A percentile compares a stretch with the other conserved stretches of the same genome.
Conservation (phyloP, 2,329 filamentous ascomycete genomes). For the Ascochyta clinopodiicola region DNA sequence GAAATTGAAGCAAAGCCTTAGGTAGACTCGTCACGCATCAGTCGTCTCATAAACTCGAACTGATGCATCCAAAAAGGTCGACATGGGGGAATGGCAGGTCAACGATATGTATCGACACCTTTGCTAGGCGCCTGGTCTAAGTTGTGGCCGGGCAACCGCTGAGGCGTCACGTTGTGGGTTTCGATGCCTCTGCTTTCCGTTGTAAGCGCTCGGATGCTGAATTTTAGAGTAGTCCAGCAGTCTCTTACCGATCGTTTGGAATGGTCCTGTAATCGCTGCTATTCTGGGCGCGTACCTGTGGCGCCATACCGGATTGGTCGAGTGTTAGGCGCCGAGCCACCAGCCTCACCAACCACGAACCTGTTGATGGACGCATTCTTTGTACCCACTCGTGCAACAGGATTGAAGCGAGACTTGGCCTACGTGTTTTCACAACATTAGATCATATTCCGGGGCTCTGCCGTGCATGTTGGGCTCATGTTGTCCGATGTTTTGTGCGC, state of each 20-base stretch:
- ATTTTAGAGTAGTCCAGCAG: conserved; percentile 31
- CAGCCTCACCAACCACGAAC: conserved; percentile 28
- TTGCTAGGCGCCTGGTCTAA: conserved; percentile 40
- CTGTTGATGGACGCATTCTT: conserved; percentile 30
- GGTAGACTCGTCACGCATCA: conserved; percentile 46
- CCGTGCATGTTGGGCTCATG: conserved; percentile 13
- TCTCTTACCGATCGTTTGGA: conserved; percentile 30
- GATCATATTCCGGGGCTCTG: conserved; percentile 21
- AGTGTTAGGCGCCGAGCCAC: conserved; percentile 37
- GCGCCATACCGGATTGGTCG: conserved; percentile 31
- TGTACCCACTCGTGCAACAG: conserved; percentile 24
- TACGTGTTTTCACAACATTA: conserved; percentile 34
- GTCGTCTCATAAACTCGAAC: conserved; percentile 44
- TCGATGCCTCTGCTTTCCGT: conserved; percentile 36
- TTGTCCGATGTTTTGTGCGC: conserved; percentile 15
- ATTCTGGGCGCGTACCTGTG: conserved; percentile 38
- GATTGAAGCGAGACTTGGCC: conserved; percentile 42
- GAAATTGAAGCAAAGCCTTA: conserved; percentile 47
- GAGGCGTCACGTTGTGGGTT: conserved; percentile 41
- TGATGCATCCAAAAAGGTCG: conserved; percentile 34
- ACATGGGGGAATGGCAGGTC: conserved; percentile 37
- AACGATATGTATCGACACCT: conserved; percentile 44
- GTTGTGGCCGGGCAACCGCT: conserved; percentile 44
- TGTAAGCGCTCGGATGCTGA: conserved; percentile 43
- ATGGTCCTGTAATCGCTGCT: conserved; percentile 39